A percentile compares a stretch with the other conserved stretches of the same genome.
These are phyloP conservation scores for Pythium sp. DNA, from an alignment of 352 stramenopile species.

Conservation along the genomic window DNA sequence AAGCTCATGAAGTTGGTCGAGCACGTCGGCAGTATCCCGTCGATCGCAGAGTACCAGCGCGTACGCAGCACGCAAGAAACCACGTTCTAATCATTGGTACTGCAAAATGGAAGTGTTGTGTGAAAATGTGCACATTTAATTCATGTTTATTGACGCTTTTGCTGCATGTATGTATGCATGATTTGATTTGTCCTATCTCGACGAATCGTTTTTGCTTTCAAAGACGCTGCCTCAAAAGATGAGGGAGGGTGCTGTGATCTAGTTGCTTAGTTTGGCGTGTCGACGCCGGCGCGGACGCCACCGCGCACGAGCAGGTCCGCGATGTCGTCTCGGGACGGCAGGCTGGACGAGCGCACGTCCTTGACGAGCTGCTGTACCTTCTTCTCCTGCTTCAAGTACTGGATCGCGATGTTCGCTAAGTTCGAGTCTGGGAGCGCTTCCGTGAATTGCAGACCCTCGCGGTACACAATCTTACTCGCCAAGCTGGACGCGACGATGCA, in stretches of 20 bases:
- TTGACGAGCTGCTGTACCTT: conserved; percentile 87
- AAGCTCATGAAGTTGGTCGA: conserved; percentile 19
- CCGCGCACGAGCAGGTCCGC: conserved; percentile 69
- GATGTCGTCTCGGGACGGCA: conserved; percentile 66
- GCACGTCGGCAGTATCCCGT: conserved; percentile 8
- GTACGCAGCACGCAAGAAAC: conserved; percentile 9
- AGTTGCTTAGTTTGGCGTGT: conserved; percentile 30
- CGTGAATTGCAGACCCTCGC: conserved; percentile 96
- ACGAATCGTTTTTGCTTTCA: not conserved
- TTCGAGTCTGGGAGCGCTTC: conserved; percentile 90
- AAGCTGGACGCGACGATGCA: conserved; percentile 95
- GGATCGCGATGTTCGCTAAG: conserved; percentile 89
- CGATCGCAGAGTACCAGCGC: conserved; percentile 17
- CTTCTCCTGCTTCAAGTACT: conserved; percentile 95
- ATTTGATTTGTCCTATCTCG: not conserved
- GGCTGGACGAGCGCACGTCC: conserved; percentile 47
- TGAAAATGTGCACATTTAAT: conserved; percentile 3
- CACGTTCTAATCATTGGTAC: not conserved
- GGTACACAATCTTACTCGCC: conserved; percentile 98
- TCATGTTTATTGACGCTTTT: conserved; percentile 9
- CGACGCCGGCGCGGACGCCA: conserved; percentile 71
- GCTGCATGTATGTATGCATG: not conserved
- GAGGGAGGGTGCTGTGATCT: not conserved
- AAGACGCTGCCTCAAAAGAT: not conserved
- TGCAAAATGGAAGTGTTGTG: not conserved